phyloP scores from a whole-genome alignment of 148 eudicot genomes.

The Rhododendron simsii region DNA sequence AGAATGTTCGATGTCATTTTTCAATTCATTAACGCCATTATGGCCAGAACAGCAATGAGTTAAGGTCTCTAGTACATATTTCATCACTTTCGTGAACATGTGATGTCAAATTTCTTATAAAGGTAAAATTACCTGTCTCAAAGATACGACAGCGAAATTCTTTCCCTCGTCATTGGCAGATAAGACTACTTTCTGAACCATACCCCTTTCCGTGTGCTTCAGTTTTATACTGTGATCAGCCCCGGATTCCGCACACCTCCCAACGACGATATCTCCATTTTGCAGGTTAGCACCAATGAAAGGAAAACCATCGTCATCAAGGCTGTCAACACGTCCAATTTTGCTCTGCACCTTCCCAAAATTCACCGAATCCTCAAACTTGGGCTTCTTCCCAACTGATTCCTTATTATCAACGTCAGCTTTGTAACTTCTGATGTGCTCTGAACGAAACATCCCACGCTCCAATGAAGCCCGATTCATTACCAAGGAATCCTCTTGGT shows the following conservation, averaged over 20 bases:
- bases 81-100: background rate
- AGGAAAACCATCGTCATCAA: slow-evolving; percentile 98
- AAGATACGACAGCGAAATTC: slow-evolving; percentile 83
- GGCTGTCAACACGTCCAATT: slow-evolving; percentile 75
- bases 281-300: slow-evolving; percentile 78
- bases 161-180: slow-evolving; percentile 95
- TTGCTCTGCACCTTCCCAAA: slow-evolving; percentile 84
- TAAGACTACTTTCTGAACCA: slow-evolving; percentile 86
- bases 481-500: slow-evolving; percentile 94
- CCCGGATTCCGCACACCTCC: slow-evolving; percentile 72
- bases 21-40: background rate
- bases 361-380: slow-evolving; percentile 47
- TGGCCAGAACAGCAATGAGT: background rate
- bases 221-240: slow-evolving; percentile 80
- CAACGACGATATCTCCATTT: slow-evolving; percentile 83
- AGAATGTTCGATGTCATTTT: background rate
- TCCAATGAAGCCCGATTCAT: slow-evolving; percentile 94
- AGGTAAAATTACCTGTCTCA: slow-evolving; percentile 67
- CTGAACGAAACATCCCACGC: slow-evolving; percentile 94
- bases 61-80: background rate
- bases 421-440: slow-evolving; percentile 83
- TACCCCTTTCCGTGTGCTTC: slow-evolving; percentile 92
- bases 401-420: slow-evolving; percentile 84
- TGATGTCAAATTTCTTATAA: background rate
- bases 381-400: slow-evolving; percentile 41